Base-by-base conservation (phyloP, 495 filamentous ascomycete genomes). In the Penicillium maclennaniae region DNA sequence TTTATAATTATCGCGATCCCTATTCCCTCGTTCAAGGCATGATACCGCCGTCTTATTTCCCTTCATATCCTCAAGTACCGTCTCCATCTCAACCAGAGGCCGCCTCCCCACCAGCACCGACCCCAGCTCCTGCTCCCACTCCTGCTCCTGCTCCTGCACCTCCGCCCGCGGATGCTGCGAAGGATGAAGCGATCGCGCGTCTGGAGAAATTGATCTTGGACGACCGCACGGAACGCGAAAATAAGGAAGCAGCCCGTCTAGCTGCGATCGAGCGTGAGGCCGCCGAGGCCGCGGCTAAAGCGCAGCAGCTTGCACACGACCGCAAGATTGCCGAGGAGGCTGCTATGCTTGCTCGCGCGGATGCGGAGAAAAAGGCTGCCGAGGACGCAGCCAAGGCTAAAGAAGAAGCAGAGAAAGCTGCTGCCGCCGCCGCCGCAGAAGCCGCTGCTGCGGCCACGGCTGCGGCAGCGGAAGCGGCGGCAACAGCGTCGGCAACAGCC, bases 131-230 rank as follows among this genome's bases (percentile, higher is more conserved):
- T 4, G 31, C 53, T 8, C 50, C 58, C 4, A 44, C 46, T 1
- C 44, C n/a, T n/a, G 52, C 54, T n/a, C 47, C 56, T 4, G 31
- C 53, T 8, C 50, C 58, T 2, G 47, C 46, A 0, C 44, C 59
- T 0, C 47, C 55, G 3, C 45, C 67, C 12, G 60, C 51, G 27
- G 71, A 75, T 34, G 36, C 60, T 27, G 66, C 72, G 10, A 78
- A 79, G 37, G 75, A 78, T 36, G 78, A 81, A 25, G 76, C 78
- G 20, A 79, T 79, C 43, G 75, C 69, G n/a, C 67, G 74, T 37
- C 56, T 81, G 17, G 77, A 80, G 55, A 76, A 79, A 48, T 51
- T 81, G 51, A 78, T 81, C 23, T 19, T 80, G 51, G 77, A 81
- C 17, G 76, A 79, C 26, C 71, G 74, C 27, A 67, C 66, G 43